Evolutionary conservation across 2,329 filamentous ascomycete genomes (phyloP).

Genomic region (Bipolaris oryzae): DNA sequence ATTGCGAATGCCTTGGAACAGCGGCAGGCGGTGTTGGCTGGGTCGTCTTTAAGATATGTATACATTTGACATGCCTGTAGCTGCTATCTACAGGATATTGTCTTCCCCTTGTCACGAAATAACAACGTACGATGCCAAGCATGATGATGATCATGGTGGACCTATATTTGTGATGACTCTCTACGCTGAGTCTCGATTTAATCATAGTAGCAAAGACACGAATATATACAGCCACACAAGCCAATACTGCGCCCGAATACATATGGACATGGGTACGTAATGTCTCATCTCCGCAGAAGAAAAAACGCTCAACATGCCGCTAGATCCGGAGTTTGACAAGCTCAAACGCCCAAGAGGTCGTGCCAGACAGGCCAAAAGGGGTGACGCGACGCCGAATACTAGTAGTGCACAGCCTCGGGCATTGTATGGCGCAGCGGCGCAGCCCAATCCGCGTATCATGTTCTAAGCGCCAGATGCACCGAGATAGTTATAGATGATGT

Average conservation of each 20-base stretch:
- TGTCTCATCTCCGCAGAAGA: conserved; percentile 23
- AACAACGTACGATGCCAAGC: neutral
- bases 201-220: neutral
- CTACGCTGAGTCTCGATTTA: neutral
- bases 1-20: conserved; percentile 4
- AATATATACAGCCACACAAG: conserved; percentile 16
- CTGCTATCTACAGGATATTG: neutral
- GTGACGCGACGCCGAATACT: conserved; percentile 26
- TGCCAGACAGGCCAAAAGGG: conserved; percentile 21
- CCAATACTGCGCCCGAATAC: conserved; percentile 20
- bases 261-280: conserved; percentile 6
- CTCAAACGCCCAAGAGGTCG: conserved; percentile 16
- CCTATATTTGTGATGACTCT: conserved; percentile 1
- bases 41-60: conserved; percentile 2
- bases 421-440: conserved; percentile 28
- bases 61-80: conserved; percentile 1
- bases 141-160: neutral
- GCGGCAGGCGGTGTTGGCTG: neutral
- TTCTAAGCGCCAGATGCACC: conserved; percentile 17
- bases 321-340: conserved; percentile 17
- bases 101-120: conserved; percentile 6
- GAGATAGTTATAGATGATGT: conserved; percentile 34
- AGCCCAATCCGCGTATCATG: conserved; percentile 9
- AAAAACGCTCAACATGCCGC: conserved; percentile 23
- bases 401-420: conserved; percentile 29